These are phyloP conservation scores for Tetracentron sinense DNA, from an alignment of 164 flowering plant genomes.

Conservation along the genomic window DNA sequence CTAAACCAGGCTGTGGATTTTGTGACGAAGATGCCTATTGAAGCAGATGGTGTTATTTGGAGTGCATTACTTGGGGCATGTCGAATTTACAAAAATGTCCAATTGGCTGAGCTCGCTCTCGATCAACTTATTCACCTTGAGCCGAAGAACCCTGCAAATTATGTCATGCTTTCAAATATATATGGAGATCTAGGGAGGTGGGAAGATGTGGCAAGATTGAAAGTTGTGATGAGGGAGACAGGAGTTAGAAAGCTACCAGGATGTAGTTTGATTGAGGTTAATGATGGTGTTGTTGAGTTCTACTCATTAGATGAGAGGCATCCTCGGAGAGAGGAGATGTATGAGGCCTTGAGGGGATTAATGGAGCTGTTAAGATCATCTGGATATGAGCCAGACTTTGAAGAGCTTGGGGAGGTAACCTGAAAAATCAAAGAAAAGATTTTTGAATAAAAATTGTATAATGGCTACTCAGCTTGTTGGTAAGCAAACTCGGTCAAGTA, in stretches of 20 bases:
- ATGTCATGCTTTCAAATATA: slow-evolving; percentile 59
- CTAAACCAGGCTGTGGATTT: slow-evolving; percentile 49
- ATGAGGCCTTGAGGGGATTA: slow-evolving; percentile 40
- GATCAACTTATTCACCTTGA: slow-evolving; percentile 48
- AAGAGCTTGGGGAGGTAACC: slow-evolving; percentile 13
- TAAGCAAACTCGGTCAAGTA: no score
- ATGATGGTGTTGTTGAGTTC: slow-evolving; percentile 46
- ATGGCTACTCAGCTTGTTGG: no score
- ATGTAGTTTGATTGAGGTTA: slow-evolving; percentile 57
- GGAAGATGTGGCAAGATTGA: slow-evolving; percentile 51
- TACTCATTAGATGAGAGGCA: slow-evolving; percentile 59
- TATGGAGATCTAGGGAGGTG: slow-evolving; percentile 51
- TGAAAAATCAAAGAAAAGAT: neutral
- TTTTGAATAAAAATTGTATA: no score
- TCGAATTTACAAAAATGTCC: slow-evolving; percentile 43
- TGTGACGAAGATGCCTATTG: slow-evolving; percentile 53
- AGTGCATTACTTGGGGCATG: slow-evolving; percentile 64
- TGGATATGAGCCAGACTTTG: slow-evolving; percentile 24
- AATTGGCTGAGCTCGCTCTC: slow-evolving; percentile 56
- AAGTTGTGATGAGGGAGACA: slow-evolving; percentile 52
- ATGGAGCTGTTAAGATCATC: slow-evolving; percentile 33
- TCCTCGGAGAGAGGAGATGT: slow-evolving; percentile 40
- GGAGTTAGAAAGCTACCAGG: slow-evolving; percentile 55
- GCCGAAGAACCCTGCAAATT: slow-evolving; percentile 58
- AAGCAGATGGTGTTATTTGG: slow-evolving; percentile 75